phyloP scores from a whole-genome alignment of 208 protist genomes.

The Sergeia podlipaevii region DNA sequence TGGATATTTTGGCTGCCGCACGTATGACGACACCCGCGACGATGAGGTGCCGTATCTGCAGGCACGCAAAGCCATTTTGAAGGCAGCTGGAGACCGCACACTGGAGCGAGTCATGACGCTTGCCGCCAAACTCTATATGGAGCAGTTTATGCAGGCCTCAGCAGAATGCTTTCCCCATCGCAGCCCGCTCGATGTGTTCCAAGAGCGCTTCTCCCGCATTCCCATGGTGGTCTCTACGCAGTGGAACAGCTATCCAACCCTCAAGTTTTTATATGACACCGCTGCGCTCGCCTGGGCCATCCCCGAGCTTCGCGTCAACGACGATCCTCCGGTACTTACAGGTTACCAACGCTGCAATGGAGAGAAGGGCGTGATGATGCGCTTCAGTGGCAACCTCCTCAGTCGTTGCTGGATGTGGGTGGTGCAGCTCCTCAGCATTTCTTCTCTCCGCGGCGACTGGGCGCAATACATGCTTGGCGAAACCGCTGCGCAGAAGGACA shows the following conservation, averaged over 20 bases:
- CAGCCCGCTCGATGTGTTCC: conserved; percentile 31
- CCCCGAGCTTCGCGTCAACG: conserved; percentile 18
- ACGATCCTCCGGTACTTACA: conserved; percentile 16
- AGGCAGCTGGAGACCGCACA: conserved; percentile 67
- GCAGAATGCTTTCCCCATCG: conserved; percentile 4
- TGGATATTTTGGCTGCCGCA: conserved; percentile 56
- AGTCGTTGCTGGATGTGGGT: conserved; percentile 37
- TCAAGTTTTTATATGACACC: conserved; percentile 71
- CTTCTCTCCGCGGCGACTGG: conserved; percentile 35
- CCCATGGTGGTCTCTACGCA: conserved; percentile 23
- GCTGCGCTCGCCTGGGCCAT: conserved; percentile 24
- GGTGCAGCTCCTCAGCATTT: conserved; percentile 18
- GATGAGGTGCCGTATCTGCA: conserved; percentile 39
- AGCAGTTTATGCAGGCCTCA: conserved; percentile 31
- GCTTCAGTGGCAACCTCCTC: conserved; percentile 34
- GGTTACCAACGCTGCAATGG: conserved; percentile 30
- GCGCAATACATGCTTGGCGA: conserved; percentile 60
- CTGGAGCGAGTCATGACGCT: conserved; percentile 62
- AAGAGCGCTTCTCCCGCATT: conserved; percentile 19
- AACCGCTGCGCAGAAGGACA: conserved; percentile 34
- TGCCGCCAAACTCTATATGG: conserved; percentile 33
- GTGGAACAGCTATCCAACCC: conserved; percentile 69
- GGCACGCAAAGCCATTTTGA: conserved; percentile 54
- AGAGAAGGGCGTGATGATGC: conserved; percentile 29
- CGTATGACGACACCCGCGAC: conserved; percentile 26